phyloP scores from a whole-genome alignment of 1,284 basidiomycete species.

The Flammula alnicola region DNA sequence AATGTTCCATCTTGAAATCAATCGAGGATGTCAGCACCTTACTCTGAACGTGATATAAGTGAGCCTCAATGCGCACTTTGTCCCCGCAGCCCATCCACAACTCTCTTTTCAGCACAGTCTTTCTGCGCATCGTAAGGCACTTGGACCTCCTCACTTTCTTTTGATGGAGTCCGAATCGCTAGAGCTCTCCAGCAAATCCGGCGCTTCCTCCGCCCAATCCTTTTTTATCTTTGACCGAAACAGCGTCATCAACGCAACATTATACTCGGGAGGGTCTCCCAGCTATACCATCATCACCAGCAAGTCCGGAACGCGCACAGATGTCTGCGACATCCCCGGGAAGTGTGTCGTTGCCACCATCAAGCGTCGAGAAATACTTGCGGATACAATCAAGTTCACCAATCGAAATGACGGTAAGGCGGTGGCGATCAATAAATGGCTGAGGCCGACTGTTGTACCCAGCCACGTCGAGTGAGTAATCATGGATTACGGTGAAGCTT shows the following conservation, averaged over 20 bases:
- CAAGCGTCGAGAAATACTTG: constrained; percentile 18
- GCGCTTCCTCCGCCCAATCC: background rate
- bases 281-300: constrained; percentile 13
- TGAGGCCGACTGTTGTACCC: constrained; percentile 9
- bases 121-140: too few species aligned
- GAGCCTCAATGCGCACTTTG: too few species aligned
- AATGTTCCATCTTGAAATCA: too few species aligned
- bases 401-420: constrained; percentile 10
- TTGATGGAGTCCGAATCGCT: constrained; percentile 3
- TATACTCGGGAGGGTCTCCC: constrained; percentile 7
- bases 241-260: constrained; percentile 14
- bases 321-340: constrained; percentile 13
- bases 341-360: constrained; percentile 15
- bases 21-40: too few species aligned
- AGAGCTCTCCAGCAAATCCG: background rate
- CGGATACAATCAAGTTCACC: constrained; percentile 19
- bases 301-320: constrained; percentile 17
- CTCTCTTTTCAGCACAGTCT: too few species aligned
- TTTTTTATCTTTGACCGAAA: constrained; percentile 11
- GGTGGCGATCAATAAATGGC: constrained; percentile 17
- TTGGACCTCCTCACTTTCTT: background rate
- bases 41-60: too few species aligned
- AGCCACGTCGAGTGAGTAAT: constrained; percentile 10
- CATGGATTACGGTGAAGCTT: too few species aligned
- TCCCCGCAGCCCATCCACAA: too few species aligned